phyloP scores from a whole-genome alignment of 768 basidiomycete genomes.

The Pleurotus tuoliensis region DNA sequence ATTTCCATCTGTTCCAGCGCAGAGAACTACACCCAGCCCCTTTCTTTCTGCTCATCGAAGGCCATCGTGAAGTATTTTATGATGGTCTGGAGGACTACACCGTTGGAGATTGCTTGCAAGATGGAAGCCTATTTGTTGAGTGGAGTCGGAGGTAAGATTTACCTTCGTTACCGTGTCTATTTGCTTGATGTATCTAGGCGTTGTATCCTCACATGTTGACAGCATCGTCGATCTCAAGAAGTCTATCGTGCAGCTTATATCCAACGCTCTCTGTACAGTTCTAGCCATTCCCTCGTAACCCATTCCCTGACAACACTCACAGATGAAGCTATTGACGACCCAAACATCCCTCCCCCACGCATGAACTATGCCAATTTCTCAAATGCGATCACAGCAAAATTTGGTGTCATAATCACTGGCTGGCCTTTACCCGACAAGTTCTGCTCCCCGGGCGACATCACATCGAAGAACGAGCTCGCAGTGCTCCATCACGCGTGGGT shows the following conservation, averaged over 20 bases:
- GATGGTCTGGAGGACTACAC: background rate
- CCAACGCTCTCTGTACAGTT: background rate
- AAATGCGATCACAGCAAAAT: constrained; percentile 11
- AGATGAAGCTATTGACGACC: no score
- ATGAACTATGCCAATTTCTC: constrained; percentile 20
- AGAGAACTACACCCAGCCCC: background rate
- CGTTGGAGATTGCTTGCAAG: background rate
- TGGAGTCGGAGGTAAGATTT: constrained; percentile 9
- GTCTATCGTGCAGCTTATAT: background rate
- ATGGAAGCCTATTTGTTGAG: constrained; percentile 9
- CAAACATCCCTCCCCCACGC: background rate
- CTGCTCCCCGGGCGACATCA: constrained; percentile 11
- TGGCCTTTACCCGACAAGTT: constrained; percentile 17
- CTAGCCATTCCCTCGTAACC: background rate
- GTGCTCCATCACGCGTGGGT: constrained; percentile 12
- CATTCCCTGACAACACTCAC: no score
- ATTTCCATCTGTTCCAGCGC: background rate
- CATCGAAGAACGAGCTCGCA: constrained; percentile 10
- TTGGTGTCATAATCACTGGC: constrained; percentile 13
- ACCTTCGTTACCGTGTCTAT: background rate
- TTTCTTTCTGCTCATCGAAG: background rate
- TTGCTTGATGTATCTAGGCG: no score
- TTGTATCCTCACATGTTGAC: background rate
- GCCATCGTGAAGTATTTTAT: constrained; percentile 3
- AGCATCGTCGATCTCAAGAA: constrained; percentile 2